Conservation (phyloP, 2,329 filamentous ascomycete genomes). For the Talaromyces piceae region DNA sequence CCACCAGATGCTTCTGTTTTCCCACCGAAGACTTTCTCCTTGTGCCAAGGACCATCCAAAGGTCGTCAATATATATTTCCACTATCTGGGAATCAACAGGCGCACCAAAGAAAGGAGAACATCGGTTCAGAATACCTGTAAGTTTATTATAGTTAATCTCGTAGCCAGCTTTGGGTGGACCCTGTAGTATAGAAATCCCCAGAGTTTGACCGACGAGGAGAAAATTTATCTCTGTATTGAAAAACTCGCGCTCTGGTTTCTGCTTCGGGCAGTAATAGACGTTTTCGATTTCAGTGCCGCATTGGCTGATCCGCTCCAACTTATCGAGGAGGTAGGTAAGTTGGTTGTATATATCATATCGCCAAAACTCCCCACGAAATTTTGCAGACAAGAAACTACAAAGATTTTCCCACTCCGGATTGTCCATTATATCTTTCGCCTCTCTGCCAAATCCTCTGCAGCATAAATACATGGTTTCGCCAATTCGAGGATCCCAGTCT, state of each 20-base stretch:
- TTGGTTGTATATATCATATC: not conserved
- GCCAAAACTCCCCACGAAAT: not conserved
- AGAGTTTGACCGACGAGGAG: not conserved
- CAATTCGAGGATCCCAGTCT: not conserved
- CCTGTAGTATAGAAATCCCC: not conserved
- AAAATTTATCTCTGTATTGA: not conserved
- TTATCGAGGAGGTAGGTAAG: not conserved
- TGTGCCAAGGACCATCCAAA: not conserved
- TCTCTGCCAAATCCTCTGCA: not conserved
- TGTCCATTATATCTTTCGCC: not conserved
- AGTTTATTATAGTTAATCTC: not conserved
- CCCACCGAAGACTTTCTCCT: not conserved
- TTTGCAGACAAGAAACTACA: not conserved
- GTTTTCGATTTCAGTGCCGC: not conserved
- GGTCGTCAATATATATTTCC: not conserved
- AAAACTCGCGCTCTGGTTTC: not conserved
- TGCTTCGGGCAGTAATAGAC: not conserved
- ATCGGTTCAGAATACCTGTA: not conserved
- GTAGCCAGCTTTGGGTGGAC: not conserved
- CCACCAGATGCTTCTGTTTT: not conserved
- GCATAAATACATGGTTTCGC: not conserved
- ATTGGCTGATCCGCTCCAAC: not conserved
- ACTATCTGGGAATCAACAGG: not conserved
- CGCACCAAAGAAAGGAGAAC: not conserved
- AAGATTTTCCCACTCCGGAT: not conserved